phyloP scores from a whole-genome alignment of 441 rosid species.

The Sinapis alba region DNA sequence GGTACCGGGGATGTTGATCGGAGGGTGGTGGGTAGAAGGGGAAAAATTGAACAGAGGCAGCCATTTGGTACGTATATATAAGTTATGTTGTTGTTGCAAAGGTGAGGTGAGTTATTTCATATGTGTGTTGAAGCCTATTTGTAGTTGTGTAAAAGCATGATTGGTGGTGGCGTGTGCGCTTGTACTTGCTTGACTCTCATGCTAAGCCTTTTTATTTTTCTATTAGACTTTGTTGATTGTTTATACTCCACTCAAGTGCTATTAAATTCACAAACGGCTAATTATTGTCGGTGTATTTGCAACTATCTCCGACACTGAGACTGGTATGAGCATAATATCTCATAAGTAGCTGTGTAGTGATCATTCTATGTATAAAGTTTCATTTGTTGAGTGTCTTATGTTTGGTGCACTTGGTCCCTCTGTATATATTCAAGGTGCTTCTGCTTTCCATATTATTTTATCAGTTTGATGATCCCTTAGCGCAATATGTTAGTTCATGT shows the following conservation, averaged over 20 bases:
- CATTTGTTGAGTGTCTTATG: too few species aligned
- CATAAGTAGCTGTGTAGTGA: too few species aligned
- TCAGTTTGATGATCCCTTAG: constrained; percentile 11
- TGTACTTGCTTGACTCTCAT: constrained; percentile 52
- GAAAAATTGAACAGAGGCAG: constrained; percentile 37
- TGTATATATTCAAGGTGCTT: constrained; percentile 91
- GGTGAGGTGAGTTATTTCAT: constrained; percentile 18
- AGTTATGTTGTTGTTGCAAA: constrained; percentile 12
- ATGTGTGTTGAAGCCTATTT: constrained; percentile 40
- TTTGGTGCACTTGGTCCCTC: too few species aligned
- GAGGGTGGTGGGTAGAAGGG: constrained; percentile 55
- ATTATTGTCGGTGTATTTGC: constrained; percentile 78
- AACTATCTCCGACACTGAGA: constrained; percentile 84
- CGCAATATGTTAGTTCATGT: constrained; percentile 14
- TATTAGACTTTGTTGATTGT: background rate
- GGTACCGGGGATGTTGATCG: constrained; percentile 37
- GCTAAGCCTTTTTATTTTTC: constrained; percentile 34
- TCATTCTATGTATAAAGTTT: too few species aligned
- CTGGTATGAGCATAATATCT: constrained; percentile 77
- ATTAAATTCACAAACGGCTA: background rate
- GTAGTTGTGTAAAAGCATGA: constrained; percentile 32
- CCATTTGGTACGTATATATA: constrained; percentile 39
- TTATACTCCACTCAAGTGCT: background rate
- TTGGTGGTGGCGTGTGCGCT: constrained; percentile 31
- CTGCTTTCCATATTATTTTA: constrained; percentile 14